Percentiles rank a stretch among this genome's conserved stretches.
phyloP scores from a whole-genome alignment of 2,329 filamentous ascomycete species.

The Dryadomyces quercus-mongolicae region DNA sequence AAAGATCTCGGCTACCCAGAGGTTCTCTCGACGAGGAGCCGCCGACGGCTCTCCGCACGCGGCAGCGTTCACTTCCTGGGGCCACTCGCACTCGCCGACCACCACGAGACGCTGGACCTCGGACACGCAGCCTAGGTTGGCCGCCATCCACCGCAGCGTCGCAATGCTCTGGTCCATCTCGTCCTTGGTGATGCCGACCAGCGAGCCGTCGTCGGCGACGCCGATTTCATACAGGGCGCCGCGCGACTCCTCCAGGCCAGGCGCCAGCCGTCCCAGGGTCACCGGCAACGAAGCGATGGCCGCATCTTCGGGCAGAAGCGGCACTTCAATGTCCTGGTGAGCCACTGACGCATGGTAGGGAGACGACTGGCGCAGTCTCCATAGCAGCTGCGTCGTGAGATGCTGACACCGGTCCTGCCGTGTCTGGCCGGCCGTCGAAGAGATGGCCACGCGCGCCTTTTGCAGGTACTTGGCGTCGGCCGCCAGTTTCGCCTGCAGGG shows the following conservation, averaged over 20 bases:
- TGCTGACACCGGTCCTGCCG: slow-evolving; percentile 80
- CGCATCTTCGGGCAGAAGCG: slow-evolving; percentile 52
- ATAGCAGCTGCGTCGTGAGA: slow-evolving; percentile 86
- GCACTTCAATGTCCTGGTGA: slow-evolving; percentile 56
- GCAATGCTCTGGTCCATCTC: slow-evolving; percentile 85
- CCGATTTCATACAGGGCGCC: slow-evolving; percentile 95
- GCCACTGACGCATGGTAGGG: slow-evolving; percentile 77
- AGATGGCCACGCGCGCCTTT: slow-evolving; percentile 13
- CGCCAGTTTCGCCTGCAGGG: slow-evolving; percentile 18
- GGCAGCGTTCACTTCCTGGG: background rate
- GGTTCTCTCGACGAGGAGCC: slow-evolving; percentile 31
- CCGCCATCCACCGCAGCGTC: slow-evolving; percentile 82
- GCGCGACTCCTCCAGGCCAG: slow-evolving; percentile 82
- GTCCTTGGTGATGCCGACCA: slow-evolving; percentile 78
- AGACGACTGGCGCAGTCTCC: slow-evolving; percentile 89
- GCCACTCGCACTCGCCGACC: slow-evolving; percentile 70
- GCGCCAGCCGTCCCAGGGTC: slow-evolving; percentile 46
- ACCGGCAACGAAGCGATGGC: slow-evolving; percentile 32
- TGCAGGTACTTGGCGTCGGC: slow-evolving; percentile 15
- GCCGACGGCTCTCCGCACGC: no score
- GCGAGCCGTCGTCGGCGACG: slow-evolving; percentile 83
- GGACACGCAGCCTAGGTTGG: slow-evolving; percentile 77
- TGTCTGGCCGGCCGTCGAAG: slow-evolving; percentile 38
- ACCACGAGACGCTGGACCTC: slow-evolving; percentile 70
- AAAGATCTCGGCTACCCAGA: slow-evolving; percentile 85